Base-by-base conservation (phyloP, 306 rosid genomes). In the Sesbania bispinosa region DNA sequence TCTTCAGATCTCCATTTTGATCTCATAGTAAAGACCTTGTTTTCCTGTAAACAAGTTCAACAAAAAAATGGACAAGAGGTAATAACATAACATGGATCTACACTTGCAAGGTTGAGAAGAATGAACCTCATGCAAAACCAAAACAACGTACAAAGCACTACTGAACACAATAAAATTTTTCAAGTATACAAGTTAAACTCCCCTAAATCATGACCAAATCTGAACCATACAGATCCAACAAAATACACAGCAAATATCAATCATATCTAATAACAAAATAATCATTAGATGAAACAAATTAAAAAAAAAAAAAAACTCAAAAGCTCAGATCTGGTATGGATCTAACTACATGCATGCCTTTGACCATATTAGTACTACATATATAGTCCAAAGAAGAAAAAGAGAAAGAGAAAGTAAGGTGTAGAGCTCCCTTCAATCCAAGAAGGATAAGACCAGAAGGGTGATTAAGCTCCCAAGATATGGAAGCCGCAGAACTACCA, bases 391-490 rank as follows among this genome's bases (percentile, higher is more conserved):
- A n/a, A n/a, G n/a, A n/a, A n/a, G n/a, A 58, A 7, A 1, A 26
- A 13, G 4, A 21, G 0, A 47, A 1, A 6, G 76, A 11, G 43
- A 57, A 27, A 16, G 24, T 10, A 30, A 51, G 63, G 74, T 53
- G 96, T 82, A 88, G 98, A 93, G 98, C 98, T 93, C 98, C 97
- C 98, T 93, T 93, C 97, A 93, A 90, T 93, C 98, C 98, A 93
- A 93, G 66, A 84, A 90, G 76, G 93, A 82, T 88, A 57, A 35
- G 10, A 77, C 85, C 4, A 2, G 0, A 46, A n/a, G n/a, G 75
- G 77, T n/a, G 66, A 88, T 79, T 66, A 77, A 83, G 89, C 98
- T 93, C 98, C 96, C 42, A 65, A 66, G 85, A 42, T 88, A 93
- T 90, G 98, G 85, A 93, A 87, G 83, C 97, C 98, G 67, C 83